Base-by-base conservation (phyloP, 2,329 filamentous ascomycete genomes). In the Botrytis paeoniae region DNA sequence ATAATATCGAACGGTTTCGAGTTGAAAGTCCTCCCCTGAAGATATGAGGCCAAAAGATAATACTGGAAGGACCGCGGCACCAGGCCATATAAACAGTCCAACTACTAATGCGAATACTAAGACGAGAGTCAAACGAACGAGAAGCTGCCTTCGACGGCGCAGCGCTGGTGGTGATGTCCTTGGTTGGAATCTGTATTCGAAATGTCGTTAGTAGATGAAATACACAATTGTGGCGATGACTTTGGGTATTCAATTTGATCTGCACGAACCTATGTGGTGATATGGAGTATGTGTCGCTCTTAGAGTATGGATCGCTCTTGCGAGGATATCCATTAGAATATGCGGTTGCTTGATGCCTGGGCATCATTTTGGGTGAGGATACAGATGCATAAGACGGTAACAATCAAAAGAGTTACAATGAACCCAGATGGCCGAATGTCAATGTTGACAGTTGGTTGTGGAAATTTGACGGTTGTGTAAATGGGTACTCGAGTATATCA, bases 1-100 rank as follows among this genome's bases (percentile, higher is more conserved):
- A 83, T 98, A 98, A 84, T 99, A 98, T 81, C 95, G 93, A 74
- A 99, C 93, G 1, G 95, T 98, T 82, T 98, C 94, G 73, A 98
- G 89, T 80, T 97, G 91, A 75, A 93, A 88, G 77, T 93, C 91
- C 70, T 91, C 89, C 70, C 85, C 84, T 35, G 87, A 85, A 57
- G 90, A 89, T 69, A 95, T 84, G 51, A 95, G 86, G 43, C 92
- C 93, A 66, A 97, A 85, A 1, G 92, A 92, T 80, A 84, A 87
- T 80, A 85, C 86, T 81, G 84, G 93, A 77, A 84, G 90, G 79
- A 85, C 85, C 77, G 84, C 89, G 82, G 83, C 90, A 83, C 85
- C 85, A 76, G 94, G 89, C 82, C 93, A 93, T 68, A 95, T 87
- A 83, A 95, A 94, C 76, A 97, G 84, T 76, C 91, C 86, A 79